Conservation (phyloP, 345 rosid species). For the Luvunga scandens region DNA sequence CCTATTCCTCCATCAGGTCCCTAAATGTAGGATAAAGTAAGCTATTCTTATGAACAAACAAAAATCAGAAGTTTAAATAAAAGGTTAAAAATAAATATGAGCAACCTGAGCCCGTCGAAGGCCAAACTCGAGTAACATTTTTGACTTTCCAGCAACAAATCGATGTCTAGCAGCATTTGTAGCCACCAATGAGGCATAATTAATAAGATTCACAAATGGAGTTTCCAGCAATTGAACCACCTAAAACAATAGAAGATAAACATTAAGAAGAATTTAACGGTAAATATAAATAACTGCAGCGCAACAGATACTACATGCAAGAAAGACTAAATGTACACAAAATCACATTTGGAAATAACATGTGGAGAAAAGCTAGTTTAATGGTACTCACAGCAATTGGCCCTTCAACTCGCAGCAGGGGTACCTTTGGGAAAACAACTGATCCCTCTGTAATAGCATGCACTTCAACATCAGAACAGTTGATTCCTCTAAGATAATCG, state of each 20-base stretch:
- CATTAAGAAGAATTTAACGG: background rate
- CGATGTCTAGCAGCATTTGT: constrained; percentile 98
- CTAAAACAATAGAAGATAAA: constrained; percentile 32
- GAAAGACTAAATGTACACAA: background rate
- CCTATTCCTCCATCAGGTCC: constrained; percentile 97
- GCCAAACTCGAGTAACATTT: constrained; percentile 85
- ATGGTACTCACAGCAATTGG: constrained; percentile 81
- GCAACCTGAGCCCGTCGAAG: constrained; percentile 96
- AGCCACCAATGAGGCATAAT: constrained; percentile 86
- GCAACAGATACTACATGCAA: background rate
- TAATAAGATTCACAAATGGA: constrained; percentile 80
- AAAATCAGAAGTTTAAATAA: constrained; percentile 6
- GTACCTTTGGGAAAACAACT: constrained; percentile 94
- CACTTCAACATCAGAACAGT: constrained; percentile 88
- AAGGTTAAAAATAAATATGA: constrained; percentile 3
- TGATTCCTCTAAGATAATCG: constrained; percentile 73
- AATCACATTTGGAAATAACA: background rate
- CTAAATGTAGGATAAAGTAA: constrained; percentile 32
- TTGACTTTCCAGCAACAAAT: constrained; percentile 88
- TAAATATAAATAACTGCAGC: background rate
- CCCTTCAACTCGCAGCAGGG: constrained; percentile 88
- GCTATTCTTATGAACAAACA: constrained; percentile 18
- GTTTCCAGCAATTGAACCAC: constrained; percentile 96
- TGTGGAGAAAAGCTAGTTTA: constrained; percentile 9
- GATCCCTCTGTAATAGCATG: constrained; percentile 87